Evolutionary conservation across 176 grass and related monocot genomes (phyloP).

Genomic region (Zoysia pacifica): DNA sequence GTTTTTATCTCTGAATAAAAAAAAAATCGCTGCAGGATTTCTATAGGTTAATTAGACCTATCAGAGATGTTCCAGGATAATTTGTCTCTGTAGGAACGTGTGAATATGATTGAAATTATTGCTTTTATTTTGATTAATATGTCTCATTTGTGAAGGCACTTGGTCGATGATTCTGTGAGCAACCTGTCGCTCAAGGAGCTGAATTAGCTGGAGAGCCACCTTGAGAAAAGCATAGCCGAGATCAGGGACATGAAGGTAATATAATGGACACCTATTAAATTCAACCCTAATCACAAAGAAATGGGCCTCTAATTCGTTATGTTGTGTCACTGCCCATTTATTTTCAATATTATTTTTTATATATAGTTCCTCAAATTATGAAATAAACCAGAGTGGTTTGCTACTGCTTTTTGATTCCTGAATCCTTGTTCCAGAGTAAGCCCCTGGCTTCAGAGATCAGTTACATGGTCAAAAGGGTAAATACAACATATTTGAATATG

Average conservation of each 20-base stretch:
- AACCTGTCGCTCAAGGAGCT: slow-evolving; percentile 67
- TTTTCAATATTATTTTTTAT: not conserved
- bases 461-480: slow-evolving; percentile 74
- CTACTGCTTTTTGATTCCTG: not conserved
- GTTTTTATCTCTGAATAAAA: no score
- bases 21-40: no score
- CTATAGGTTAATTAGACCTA: no score
- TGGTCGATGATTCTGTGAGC: slow-evolving; percentile 58
- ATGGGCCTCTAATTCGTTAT: not conserved
- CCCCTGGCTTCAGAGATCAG: slow-evolving; percentile 63
- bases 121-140: not conserved
- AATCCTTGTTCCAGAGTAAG: slow-evolving; percentile 56
- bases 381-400: not conserved
- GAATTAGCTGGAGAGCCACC: slow-evolving; percentile 70
- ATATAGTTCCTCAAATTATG: slow-evolving; percentile 17
- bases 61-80: no score
- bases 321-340: not conserved
- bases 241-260: slow-evolving; percentile 74
- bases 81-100: not conserved
- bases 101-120: not conserved
- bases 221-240: slow-evolving; percentile 77
- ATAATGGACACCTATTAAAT: not conserved
- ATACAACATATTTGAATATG: not conserved
- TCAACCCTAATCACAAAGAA: not conserved
- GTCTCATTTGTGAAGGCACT: slow-evolving; percentile 46